phyloP scores from a whole-genome alignment of 2,329 filamentous ascomycete species.

The Epichloe coenophiala region DNA sequence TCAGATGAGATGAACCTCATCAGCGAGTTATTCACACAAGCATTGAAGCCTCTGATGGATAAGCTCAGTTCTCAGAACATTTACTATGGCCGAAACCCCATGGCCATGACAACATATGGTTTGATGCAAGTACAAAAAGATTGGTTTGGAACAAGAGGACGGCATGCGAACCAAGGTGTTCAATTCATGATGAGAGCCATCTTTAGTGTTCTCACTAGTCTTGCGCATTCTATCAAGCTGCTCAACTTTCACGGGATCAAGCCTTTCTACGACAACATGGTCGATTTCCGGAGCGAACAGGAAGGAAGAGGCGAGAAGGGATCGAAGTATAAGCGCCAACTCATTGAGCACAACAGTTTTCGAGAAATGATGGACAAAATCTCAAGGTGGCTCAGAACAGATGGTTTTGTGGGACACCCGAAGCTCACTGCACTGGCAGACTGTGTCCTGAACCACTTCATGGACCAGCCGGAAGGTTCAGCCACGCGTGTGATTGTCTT shows the following conservation, averaged over 20 bases:
- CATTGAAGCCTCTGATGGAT: slow-evolving; percentile 67
- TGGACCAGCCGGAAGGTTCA: slow-evolving; percentile 56
- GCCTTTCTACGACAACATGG: slow-evolving; percentile 74
- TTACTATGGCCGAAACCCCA: slow-evolving; percentile 72
- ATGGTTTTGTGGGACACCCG: slow-evolving; percentile 83
- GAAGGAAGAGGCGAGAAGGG: slow-evolving; percentile 54
- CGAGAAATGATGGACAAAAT: slow-evolving; percentile 75
- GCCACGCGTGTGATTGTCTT: slow-evolving; percentile 89
- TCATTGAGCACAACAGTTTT: slow-evolving; percentile 62
- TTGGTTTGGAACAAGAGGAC: slow-evolving; percentile 64
- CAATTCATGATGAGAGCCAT: slow-evolving; percentile 72
- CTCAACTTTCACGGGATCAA: slow-evolving; percentile 89
- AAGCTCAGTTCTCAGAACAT: slow-evolving; percentile 71
- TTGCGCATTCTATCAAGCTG: slow-evolving; percentile 83
- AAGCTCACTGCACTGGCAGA: slow-evolving; percentile 78
- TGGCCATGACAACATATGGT: slow-evolving; percentile 72
- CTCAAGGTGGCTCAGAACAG: slow-evolving; percentile 59
- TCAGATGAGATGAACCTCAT: slow-evolving; percentile 78
- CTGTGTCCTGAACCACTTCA: slow-evolving; percentile 80
- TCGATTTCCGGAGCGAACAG: slow-evolving; percentile 57
- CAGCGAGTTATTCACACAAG: slow-evolving; percentile 67
- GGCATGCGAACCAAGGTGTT: slow-evolving; percentile 52
- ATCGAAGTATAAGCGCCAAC: slow-evolving; percentile 63
- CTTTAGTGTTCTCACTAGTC: slow-evolving; percentile 63
- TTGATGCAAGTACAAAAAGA: slow-evolving; percentile 61